Evolutionary conservation across 73 alveolate species (phyloP).

Genomic region (Durusdinium trenchii): DNA sequence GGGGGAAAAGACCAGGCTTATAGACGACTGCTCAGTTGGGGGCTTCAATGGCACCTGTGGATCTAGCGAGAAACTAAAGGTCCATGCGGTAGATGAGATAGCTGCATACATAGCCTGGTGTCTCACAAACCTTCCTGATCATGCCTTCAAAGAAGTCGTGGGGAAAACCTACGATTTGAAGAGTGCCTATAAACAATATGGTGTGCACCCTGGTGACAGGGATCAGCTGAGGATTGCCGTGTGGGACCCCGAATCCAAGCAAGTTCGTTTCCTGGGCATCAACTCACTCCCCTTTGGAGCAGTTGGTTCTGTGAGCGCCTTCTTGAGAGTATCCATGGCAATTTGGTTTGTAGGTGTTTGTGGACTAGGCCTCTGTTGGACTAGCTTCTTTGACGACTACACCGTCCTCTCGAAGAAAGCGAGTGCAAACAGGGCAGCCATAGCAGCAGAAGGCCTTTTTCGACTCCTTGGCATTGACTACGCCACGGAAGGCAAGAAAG

Average conservation of each 20-base stretch:
- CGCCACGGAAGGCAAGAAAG: not conserved
- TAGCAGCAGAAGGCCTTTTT: not conserved
- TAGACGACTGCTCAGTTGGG: not conserved
- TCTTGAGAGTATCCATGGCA: not conserved
- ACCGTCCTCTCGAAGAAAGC: not conserved
- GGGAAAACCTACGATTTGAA: not conserved
- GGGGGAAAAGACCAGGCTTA: not conserved
- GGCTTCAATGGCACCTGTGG: not conserved
- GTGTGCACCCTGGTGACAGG: not conserved
- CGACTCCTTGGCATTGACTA: not conserved
- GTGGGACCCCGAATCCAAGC: not conserved
- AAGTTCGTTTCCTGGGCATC: not conserved
- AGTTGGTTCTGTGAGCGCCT: not conserved
- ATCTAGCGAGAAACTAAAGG: not conserved
- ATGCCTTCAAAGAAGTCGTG: not conserved
- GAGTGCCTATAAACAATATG: not conserved
- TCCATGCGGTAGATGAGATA: not conserved
- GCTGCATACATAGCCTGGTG: not conserved
- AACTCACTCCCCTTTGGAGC: not conserved
- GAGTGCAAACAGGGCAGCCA: not conserved
- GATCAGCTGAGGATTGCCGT: not conserved
- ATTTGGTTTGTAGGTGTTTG: not conserved
- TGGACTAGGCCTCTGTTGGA: not conserved
- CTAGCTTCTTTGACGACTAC: not conserved
- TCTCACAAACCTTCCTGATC: not conserved